Conservation (phyloP, 2,329 filamentous ascomycete genomes). For the Ascochyta rabiei region DNA sequence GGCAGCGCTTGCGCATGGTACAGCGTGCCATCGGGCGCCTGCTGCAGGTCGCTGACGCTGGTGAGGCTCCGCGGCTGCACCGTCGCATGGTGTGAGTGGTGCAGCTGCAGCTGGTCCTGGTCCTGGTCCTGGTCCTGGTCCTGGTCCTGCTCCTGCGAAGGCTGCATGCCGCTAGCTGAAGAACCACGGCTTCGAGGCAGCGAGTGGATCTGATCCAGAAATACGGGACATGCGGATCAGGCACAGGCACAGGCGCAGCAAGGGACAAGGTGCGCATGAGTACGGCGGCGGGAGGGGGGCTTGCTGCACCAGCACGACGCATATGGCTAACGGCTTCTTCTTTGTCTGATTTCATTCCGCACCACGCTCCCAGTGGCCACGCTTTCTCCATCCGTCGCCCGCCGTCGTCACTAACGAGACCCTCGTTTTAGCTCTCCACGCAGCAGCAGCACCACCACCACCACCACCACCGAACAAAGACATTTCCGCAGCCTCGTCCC, state of each 20-base stretch:
- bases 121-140: no score
- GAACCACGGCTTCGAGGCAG: constrained; percentile 5
- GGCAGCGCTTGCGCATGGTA: constrained; percentile 27
- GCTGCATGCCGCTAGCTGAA: constrained; percentile 25
- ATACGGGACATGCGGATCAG: constrained; percentile 7
- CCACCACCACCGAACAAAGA: constrained; percentile 22
- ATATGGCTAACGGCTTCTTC: constrained; percentile 21
- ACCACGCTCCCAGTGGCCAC: constrained; percentile 8
- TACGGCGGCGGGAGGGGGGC: constrained; percentile 10
- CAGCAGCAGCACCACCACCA: no score
- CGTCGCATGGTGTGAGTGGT: constrained; percentile 6
- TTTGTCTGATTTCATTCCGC: constrained; percentile 37
- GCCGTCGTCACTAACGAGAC: constrained; percentile 27
- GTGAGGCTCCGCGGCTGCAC: constrained; percentile 24
- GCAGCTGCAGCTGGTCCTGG: constrained; percentile 14
- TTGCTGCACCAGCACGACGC: constrained; percentile 10
- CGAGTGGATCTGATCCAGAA: constrained; percentile 16
- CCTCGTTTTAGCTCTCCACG: constrained; percentile 13
- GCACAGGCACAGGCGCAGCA: not conserved
- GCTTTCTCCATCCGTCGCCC: constrained; percentile 26
- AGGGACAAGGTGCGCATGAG: constrained; percentile 11
- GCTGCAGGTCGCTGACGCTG: constrained; percentile 31
- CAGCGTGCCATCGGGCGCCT: constrained; percentile 33
- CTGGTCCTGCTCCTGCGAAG: not conserved
- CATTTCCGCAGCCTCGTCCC: constrained; percentile 26